Evolutionary conservation across 1,139 yeast species (phyloP), one percentile per base, ranked within the genome.

Genomic region (Blastobotrys malaysiensis): DNA sequence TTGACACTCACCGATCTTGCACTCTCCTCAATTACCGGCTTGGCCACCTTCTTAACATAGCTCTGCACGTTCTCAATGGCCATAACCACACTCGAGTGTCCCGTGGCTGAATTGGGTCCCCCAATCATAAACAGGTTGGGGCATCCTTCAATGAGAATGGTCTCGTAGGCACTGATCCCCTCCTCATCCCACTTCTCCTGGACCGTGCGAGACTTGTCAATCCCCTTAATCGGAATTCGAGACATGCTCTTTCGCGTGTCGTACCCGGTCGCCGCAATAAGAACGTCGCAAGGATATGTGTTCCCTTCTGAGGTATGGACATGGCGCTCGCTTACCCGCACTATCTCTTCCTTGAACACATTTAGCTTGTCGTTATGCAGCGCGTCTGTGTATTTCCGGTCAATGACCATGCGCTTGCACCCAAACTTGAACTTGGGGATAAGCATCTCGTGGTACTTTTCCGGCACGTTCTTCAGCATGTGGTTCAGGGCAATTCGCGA

Each of bases 261-360:
- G 46, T 56, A 57, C 4, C 71, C 71, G 2, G 70, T 68, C 4
- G 71, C 71, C 22, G 63, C 59, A n/a, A 66, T 55, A 45, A 68
- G 59, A 20, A 65, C 51, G 48, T 68, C 71, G 21, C 66, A 57
- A 18, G 65, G 65, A 52, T 58, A 58, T n/a, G 58, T 52, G 4
- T 51, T 52, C 18, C 66, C 66, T 26, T 55, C 58, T 24, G 54
- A 52, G 21, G 66, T 61, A 43, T 55, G 49, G 39, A 65, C 54
- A 9, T 60, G 56, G 18, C 56, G 51, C 49, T 57, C 65, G 26
- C 57, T 58, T 31, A 67, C 57, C 46, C 62, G 63, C 14, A 49
- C 55, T 44, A 67, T 58, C 19, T 65, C 61, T 26, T 57, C 61
- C 51, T 55, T 54, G 43, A 55, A 60, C 22, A 62, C 54, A 43